Percentiles rank a stretch among this genome's conserved stretches.
These are phyloP conservation scores for Cylindrotheca fusiformis DNA, from an alignment of 108 stramenopile genomes.

Conservation along the genomic window DNA sequence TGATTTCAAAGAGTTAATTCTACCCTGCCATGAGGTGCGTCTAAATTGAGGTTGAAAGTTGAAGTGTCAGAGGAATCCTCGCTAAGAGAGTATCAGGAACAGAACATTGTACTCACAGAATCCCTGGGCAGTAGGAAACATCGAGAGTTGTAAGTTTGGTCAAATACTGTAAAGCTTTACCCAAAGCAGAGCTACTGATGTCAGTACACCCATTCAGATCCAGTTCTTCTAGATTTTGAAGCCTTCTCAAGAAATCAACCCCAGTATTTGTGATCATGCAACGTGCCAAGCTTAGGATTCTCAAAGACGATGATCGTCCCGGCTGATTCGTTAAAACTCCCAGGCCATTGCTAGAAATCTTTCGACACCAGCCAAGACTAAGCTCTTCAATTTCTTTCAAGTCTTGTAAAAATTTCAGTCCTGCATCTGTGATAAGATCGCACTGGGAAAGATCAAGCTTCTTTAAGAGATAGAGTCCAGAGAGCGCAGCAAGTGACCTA, in stretches of 20 bases:
- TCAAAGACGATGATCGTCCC: conserved; percentile 37
- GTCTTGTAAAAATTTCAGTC: conserved; percentile 48
- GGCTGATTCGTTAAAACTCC: conserved; percentile 51
- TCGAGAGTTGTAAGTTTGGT: conserved; percentile 40
- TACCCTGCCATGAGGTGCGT: conserved; percentile 85
- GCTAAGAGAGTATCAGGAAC: too few relatives aligned
- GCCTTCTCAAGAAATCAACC: conserved; percentile 36
- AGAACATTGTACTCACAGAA: conserved; percentile 51
- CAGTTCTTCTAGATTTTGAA: conserved; percentile 54
- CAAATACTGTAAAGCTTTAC: conserved; percentile 46
- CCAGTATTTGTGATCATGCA: conserved; percentile 67
- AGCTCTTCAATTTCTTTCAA: conserved; percentile 65
- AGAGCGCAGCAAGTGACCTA: conserved; percentile 52
- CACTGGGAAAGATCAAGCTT: conserved; percentile 77
- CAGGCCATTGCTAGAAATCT: conserved; percentile 61
- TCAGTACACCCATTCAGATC: conserved; percentile 76
- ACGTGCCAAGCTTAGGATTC: conserved; percentile 64
- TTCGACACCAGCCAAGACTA: conserved; percentile 80
- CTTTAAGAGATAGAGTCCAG: conserved; percentile 38
- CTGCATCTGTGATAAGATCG: conserved; percentile 77
- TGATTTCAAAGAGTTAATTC: conserved; percentile 57
- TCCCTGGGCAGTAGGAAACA: conserved; percentile 77
- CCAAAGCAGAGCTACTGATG: conserved; percentile 60
- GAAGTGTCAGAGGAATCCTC: neutral
- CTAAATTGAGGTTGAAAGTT: conserved; percentile 13